phyloP scores from a whole-genome alignment of 345 rosid species.

The Balakata baccata region DNA sequence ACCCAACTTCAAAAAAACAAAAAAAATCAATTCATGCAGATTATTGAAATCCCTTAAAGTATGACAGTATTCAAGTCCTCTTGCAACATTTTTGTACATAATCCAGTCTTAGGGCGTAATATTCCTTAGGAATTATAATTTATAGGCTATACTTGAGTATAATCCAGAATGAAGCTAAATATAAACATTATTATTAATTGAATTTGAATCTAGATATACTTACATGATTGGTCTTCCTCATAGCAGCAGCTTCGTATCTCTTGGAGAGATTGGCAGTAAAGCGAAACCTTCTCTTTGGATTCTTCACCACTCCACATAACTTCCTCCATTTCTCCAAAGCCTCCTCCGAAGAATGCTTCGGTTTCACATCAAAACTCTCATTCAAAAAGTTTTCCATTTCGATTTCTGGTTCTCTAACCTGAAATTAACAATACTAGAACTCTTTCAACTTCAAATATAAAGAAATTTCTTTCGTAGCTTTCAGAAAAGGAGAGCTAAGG shows the following conservation, averaged over 20 bases:
- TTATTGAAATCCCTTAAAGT: neutral
- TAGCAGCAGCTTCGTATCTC: constrained; percentile 80
- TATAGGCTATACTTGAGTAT: neutral
- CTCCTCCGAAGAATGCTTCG: constrained; percentile 68
- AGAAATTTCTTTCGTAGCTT: neutral
- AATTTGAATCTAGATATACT: neutral
- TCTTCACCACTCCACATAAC: constrained; percentile 71
- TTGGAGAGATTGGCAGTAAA: constrained; percentile 86
- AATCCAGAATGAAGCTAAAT: neutral
- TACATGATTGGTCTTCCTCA: constrained; percentile 84
- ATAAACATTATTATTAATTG: neutral
- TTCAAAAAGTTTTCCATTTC: constrained; percentile 63
- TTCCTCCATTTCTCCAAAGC: constrained; percentile 67
- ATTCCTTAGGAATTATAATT: neutral
- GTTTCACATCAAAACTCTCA: constrained; percentile 60
- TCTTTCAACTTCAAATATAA: neutral
- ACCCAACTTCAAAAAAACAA: neutral
- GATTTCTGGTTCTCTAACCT: neutral
- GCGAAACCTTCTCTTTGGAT: constrained; percentile 80
- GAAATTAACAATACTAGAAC: neutral
- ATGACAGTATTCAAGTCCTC: too few relatives aligned
- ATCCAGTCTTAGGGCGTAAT: neutral
- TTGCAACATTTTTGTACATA: too few relatives aligned
- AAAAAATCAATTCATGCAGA: neutral
- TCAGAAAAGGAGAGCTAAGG: neutral